These are phyloP conservation scores for Mycena floridula DNA, from an alignment of 768 basidiomycete genomes.

Conservation along the genomic window DNA sequence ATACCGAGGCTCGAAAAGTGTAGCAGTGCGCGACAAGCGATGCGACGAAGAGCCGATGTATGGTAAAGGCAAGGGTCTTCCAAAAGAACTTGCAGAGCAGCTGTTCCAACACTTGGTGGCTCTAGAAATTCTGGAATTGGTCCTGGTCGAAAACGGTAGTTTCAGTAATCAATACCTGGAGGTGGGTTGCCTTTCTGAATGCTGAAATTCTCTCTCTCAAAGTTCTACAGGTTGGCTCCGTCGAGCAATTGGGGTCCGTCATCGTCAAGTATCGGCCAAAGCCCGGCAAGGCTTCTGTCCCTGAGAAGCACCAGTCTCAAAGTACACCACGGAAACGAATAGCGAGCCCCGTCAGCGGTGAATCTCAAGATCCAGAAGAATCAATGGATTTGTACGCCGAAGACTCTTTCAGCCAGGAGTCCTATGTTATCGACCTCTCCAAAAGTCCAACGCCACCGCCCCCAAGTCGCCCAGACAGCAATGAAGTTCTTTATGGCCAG, in stretches of 20 bases:
- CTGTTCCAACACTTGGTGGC: conserved; percentile 47
- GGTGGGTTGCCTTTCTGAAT: background rate
- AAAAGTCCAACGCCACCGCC: no score
- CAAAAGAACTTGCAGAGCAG: conserved; percentile 53
- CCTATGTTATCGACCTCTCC: no score
- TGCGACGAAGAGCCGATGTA: conserved; percentile 41
- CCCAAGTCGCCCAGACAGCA: no score
- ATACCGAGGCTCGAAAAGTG: conserved; percentile 56
- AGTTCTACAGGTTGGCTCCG: background rate
- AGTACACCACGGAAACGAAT: no score
- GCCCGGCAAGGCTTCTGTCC: no score
- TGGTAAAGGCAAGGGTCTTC: conserved; percentile 47
- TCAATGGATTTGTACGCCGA: background rate
- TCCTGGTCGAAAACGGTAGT: background rate
- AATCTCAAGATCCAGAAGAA: no score
- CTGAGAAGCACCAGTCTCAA: background rate
- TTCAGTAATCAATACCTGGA: background rate
- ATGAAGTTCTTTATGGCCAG: background rate
- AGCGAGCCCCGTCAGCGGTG: background rate
- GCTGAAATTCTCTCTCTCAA: background rate
- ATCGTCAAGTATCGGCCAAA: background rate
- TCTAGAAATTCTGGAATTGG: background rate
- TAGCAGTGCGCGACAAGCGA: conserved; percentile 40
- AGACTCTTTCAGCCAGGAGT: background rate
- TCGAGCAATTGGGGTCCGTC: background rate